Evolutionary conservation across 2,329 filamentous ascomycete genomes (phyloP), one percentile per base, ranked within the genome.

Genomic region (Fusarium hostae): DNA sequence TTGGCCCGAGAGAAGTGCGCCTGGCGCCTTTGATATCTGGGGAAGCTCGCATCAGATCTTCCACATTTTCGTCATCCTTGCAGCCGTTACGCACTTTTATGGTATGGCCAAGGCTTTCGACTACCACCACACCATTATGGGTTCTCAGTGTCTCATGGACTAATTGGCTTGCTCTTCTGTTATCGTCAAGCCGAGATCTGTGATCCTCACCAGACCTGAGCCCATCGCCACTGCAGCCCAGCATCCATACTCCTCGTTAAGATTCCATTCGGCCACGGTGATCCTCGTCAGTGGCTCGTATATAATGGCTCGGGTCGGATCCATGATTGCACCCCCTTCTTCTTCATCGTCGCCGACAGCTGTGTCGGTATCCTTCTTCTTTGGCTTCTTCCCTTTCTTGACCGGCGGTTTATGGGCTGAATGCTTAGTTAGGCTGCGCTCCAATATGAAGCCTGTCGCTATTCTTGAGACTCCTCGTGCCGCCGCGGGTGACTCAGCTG

Each of bases 31-130:
- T 78, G 96, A 99, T 81, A 93, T 98, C 56, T 93, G 93, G 88
- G 95, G 96, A 40, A 94, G 91, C 79, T 97, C 94, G 24, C 96
- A 99, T 81, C 96, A 99, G 83, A 92, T 99, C 71, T 99, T 99
- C 81, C 96, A 99, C 83, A 84, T 97, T 41, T 87, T 96, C 71
- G 95, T 99, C 32, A 85, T 98, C 20, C 81, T 94, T 67, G 96
- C 96, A 1, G 95, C 94, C 1, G 87, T 88, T 3, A 88, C 92
- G 28, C 96, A 99, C 84, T 84, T 98, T 66, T 90, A 90, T 57
- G 95, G 93, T 52, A 87, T 98, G 82, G 79, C 93, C 34, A 92
- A 90, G 81, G 95, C 95, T 7, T 97, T 98, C 82, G 93, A 97
- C 81, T 91, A 93, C 78, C 90, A 94, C 77, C 94, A 97, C 81